Conservation (phyloP, 768 basidiomycete species). For the Boletus pseudo-olivaceus region DNA sequence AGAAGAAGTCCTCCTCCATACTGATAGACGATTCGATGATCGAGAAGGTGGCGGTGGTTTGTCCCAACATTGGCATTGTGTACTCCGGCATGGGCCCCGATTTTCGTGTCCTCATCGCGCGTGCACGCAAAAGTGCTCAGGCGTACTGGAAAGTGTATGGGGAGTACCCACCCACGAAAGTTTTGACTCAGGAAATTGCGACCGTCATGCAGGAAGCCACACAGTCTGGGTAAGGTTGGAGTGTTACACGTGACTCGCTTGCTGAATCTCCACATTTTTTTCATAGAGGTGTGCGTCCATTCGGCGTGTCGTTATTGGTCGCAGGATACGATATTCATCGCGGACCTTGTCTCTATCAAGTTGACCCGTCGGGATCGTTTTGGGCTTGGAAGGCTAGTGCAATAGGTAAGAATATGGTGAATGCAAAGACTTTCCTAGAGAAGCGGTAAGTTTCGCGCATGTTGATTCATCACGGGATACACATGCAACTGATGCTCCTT, state of each 20-base stretch:
- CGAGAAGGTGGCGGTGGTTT: slow-evolving; percentile 95
- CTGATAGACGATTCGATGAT: slow-evolving; percentile 97
- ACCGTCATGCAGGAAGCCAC: slow-evolving; percentile 99
- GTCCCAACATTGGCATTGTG: slow-evolving; percentile 98
- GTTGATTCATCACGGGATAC: slow-evolving; percentile 19
- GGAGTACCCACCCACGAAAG: slow-evolving; percentile 95
- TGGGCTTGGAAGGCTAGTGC: slow-evolving; percentile 99
- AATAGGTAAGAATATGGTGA: slow-evolving; percentile 99
- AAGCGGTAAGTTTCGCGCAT: slow-evolving; percentile 69
- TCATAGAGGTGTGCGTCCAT: slow-evolving; percentile 95
- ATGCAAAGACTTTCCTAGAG: slow-evolving; percentile 98
- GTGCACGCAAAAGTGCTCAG: slow-evolving; percentile 96
- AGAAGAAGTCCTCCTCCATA: slow-evolving; percentile 98
- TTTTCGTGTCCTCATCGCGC: slow-evolving; percentile 89
- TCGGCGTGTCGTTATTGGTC: slow-evolving; percentile 93
- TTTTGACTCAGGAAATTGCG: slow-evolving; percentile 95
- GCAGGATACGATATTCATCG: slow-evolving; percentile 94
- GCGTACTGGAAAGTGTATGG: slow-evolving; percentile 99
- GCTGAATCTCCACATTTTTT: slow-evolving; percentile 32
- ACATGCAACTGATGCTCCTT: slow-evolving; percentile 15
- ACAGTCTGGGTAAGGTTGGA: slow-evolving; percentile 80
- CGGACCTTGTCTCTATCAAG: slow-evolving; percentile 97
- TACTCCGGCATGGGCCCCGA: slow-evolving; percentile 99
- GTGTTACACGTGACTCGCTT: slow-evolving; percentile 21
- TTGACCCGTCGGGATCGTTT: slow-evolving; percentile 97